Evolutionary conservation across 1,284 basidiomycete genomes (phyloP), one percentile per base, ranked within the genome.

Genomic region (Crepidotus sp.): DNA sequence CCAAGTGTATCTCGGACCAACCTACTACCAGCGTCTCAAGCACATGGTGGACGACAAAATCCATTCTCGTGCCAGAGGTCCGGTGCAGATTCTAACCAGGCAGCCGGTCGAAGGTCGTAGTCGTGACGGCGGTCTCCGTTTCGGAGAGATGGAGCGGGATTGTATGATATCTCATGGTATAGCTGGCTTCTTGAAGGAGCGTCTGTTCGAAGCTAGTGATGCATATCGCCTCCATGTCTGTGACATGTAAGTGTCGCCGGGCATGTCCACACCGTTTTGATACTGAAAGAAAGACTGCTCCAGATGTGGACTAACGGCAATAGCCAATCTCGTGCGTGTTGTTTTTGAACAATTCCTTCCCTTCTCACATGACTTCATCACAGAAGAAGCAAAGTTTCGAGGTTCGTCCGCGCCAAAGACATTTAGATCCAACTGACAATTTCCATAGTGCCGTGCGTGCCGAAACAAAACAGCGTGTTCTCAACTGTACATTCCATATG

Each of bases 31-130:
- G 65, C 86, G 95, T 41, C 73, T 99, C 55, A 99, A 99, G 71
- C 95, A 99, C 69, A 99, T 99, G 95, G 95, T 99, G 40, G 94
- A 97, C 63, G 95, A 99, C 69, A 99, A 99, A 73, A 99, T 98
- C 52, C 95, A 99, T 68, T 95, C 94, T 19, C 82, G 95, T 55
- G 96, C 96, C 11, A 71, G 96, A 62, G 96, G 96, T 13, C 96
- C 96, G 4, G 89, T 98, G 7, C 96, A 98, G 66, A 98, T 98
- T 58, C 67, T 99, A 57, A 98, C 95, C 15, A 74, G 96, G 39
- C 96, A 99, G 63, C 96, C 95, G 4, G 96, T 98, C n/a, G 96
- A 98, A 63, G 96, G 96, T 80, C 80, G 96, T 67, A 91, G 85
- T 76, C 81, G 96, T 66, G 96, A 98, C 60, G 96, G 96, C 74